These are phyloP conservation scores for Asterionellopsis glacialis DNA, from an alignment of 108 stramenopile species.

Conservation along the genomic window DNA sequence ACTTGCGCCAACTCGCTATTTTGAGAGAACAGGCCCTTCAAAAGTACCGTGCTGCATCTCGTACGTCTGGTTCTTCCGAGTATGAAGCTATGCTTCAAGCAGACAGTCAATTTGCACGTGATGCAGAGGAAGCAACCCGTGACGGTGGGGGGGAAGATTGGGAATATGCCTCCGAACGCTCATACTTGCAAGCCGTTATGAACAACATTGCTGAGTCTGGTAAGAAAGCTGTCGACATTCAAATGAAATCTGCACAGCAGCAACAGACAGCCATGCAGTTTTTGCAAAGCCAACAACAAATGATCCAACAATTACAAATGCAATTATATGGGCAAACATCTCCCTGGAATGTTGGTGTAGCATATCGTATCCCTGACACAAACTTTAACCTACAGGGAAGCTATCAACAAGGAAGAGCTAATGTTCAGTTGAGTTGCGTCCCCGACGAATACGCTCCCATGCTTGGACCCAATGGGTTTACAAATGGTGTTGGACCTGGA, in stretches of 20 bases:
- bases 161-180: constrained; percentile 84
- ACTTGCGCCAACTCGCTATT: constrained; percentile 79
- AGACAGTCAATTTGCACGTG: constrained; percentile 78
- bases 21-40: constrained; percentile 86
- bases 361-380: constrained; percentile 96
- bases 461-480: constrained; percentile 95
- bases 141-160: constrained; percentile 60
- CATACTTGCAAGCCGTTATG: constrained; percentile 77
- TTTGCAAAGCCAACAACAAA: constrained; percentile 92
- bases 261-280: constrained; percentile 92
- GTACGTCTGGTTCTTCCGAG: constrained; percentile 77
- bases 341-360: constrained; percentile 94
- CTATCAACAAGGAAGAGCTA: constrained; percentile 92
- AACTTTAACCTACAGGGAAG: constrained; percentile 92
- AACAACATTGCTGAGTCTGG: constrained; percentile 72
- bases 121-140: constrained; percentile 82
- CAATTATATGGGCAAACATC: constrained; percentile 89
- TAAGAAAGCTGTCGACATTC: constrained; percentile 79
- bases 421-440: constrained; percentile 92
- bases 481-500: constrained; percentile 96
- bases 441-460: constrained; percentile 95
- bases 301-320: constrained; percentile 92
- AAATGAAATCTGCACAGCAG: constrained; percentile 75
- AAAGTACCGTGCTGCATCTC: constrained; percentile 70
- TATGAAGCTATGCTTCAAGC: constrained; percentile 95